Base-by-base conservation (phyloP, 805 yeast genomes). In the Starmerella sirachaensis region DNA sequence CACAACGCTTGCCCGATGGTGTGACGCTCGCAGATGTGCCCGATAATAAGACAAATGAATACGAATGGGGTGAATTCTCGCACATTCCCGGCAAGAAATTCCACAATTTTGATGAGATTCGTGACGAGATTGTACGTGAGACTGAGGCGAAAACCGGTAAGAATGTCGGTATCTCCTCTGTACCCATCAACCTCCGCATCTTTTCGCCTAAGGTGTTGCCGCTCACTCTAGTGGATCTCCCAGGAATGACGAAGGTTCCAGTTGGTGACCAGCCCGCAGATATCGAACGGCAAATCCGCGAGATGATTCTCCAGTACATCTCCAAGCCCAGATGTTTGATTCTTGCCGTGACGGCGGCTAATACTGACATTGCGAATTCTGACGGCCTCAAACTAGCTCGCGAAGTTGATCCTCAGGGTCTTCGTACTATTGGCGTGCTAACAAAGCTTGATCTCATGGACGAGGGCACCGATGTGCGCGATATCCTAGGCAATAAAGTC, bases 231-330 rank as follows among this genome's bases (percentile, higher is more conserved):
- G 96, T 91, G 28, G 98, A 91, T 63, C 70, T 91, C 54, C 98
- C 98, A 8, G 98, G 98, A 43, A 72, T 91, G 54, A 91, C 98
- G 28, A 91, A 91, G 59, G 98, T 91, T 26, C 98, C 98, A 4
- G 95, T 91, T 39, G 98, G 98, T 34, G 98, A 91, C 63, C 98
- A 91, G 63, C 98, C 98, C 38, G 79, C 81, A 53, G 98, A 91
- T 60, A 91, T 91, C 49, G 98, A 91, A 64, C 75, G 71, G 48
- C 96, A 84, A 63, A 91, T 91, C 54, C 77, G 85, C 55, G 94
- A 85, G 47, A 78, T 91, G 84, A 68, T 91, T 33, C 69, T 91
- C 70, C 86, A 85, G 61, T 91, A 79, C 57, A 86, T 91, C 48
- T 78, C 94, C 19, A 85, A 85, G 54, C 97, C 97, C 41, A 88